phyloP scores from a whole-genome alignment of 139 green algal species.

The Chlamydomonas eustigma region DNA sequence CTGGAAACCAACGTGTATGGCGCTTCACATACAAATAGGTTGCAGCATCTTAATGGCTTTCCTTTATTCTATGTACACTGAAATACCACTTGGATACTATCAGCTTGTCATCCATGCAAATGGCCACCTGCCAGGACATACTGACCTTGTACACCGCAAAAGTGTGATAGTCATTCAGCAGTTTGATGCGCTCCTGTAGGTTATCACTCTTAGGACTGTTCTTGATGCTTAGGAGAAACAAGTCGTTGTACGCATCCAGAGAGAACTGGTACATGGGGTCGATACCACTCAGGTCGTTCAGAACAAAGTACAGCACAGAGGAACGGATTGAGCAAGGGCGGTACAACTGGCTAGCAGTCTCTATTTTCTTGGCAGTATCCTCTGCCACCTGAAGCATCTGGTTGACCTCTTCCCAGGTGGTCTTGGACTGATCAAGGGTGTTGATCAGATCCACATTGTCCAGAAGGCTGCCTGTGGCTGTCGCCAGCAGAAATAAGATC shows the following conservation, averaged over 20 bases:
- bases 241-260: slow-evolving; percentile 76
- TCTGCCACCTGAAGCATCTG: slow-evolving; percentile 57
- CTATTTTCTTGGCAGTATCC: slow-evolving; percentile 72
- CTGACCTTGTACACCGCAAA: slow-evolving; percentile 73
- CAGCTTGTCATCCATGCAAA: background rate
- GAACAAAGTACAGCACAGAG: slow-evolving; percentile 74
- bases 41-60: no score
- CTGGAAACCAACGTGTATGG: no score
- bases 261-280: slow-evolving; percentile 92
- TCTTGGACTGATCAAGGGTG: slow-evolving; percentile 74
- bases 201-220: slow-evolving; percentile 44
- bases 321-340: slow-evolving; percentile 62
- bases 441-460: slow-evolving; percentile 83
- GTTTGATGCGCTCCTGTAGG: slow-evolving; percentile 70
- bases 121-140: background rate
- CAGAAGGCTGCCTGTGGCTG: slow-evolving; percentile 64
- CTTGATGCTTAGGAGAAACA: slow-evolving; percentile 70
- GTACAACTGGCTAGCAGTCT: slow-evolving; percentile 59
- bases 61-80: no score
- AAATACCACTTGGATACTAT: no score
- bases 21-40: no score
- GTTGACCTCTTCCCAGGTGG: slow-evolving; percentile 76
- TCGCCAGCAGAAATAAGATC: slow-evolving; percentile 74
- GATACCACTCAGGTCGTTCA: slow-evolving; percentile 70
- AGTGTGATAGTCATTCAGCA: slow-evolving; percentile 82